Evolutionary conservation across 176 grass and related monocot genomes (phyloP), one percentile per base, ranked within the genome.

Genomic region (Carex littledalei): DNA sequence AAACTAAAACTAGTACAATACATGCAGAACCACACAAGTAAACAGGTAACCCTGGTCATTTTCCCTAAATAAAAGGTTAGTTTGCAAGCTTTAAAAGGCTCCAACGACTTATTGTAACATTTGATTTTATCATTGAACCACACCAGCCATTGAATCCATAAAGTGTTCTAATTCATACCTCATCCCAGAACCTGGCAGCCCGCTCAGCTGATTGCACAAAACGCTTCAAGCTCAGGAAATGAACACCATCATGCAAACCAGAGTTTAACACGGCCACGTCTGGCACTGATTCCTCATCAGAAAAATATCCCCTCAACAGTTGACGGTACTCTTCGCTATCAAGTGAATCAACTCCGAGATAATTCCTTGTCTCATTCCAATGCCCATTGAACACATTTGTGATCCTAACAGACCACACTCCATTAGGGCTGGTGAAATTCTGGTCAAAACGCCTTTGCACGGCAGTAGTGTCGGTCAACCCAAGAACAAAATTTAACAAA

Each of bases 301-400:
- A 15, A 85, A 99, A 99, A 88, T 92, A 92, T 6, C 84, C 90
- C 76, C 69, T 78, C 79, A 92, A 39, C 8, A 92, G 81, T 53
- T 34, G 85, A 70, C 85, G 68, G 87, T 92, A 99, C 0, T n/a
- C 91, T 70, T 83, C 85, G 43, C 93, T 83, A 50, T 84, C 47
- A 15, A 99, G 91, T 20, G 96, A 99, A 53, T 95, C 85, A 87
- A 99, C 32, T 43, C 96, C 96, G 0, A 99, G 88, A 71, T 99
- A 99, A 75, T 99, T 99, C 85, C 59, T 84, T 39, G 90, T 92
- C 85, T 88, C 87, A 83, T 99, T 99, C 96, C 96, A 99, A 61
- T 99, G 96, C 14, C 96, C 96, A 55, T 99, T 99, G 78, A 94
- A 99, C 80, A 99, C 84, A 84, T 58, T 99, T 0, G 96, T 99